Evolutionary conservation across 2,329 filamentous ascomycete species (phyloP).

Genomic region (Paracamarosporium sp.): DNA sequence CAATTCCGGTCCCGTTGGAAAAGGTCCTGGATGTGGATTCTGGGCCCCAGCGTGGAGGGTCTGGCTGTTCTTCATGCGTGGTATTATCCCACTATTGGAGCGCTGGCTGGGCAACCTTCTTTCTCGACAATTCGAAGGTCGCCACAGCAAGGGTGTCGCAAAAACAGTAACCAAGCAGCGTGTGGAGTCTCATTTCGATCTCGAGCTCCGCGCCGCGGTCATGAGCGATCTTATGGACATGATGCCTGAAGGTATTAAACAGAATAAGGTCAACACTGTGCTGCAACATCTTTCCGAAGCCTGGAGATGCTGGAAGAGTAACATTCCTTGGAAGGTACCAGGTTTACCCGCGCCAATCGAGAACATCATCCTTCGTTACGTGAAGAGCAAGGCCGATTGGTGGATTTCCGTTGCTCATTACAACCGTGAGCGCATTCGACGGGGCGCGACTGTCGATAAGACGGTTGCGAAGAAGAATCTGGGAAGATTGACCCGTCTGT

Average conservation of each 20-base stretch:
- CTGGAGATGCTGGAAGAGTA: constrained; percentile 99
- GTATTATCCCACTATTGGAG: constrained; percentile 95
- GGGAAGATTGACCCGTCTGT: constrained; percentile 89
- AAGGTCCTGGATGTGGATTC: constrained; percentile 97
- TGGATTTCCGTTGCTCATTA: constrained; percentile 99
- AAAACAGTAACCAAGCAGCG: constrained; percentile 99
- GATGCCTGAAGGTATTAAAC: constrained; percentile 99
- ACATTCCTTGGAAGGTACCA: constrained; percentile 99
- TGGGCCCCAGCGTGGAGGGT: constrained; percentile 99
- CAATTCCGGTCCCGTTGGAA: constrained; percentile 95
- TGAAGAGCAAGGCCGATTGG: constrained; percentile 99
- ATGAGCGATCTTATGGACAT: constrained; percentile 99
- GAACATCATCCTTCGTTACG: constrained; percentile 97
- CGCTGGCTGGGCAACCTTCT: constrained; percentile 97
- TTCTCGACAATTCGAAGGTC: constrained; percentile 96
- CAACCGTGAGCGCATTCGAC: constrained; percentile 94
- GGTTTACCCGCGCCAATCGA: constrained; percentile 96
- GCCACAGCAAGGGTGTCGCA: constrained; percentile 97
- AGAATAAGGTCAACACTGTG: constrained; percentile 98
- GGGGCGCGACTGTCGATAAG: constrained; percentile 97
- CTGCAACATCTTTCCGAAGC: constrained; percentile 96
- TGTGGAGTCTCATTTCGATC: constrained; percentile 97
- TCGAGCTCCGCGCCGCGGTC: constrained; percentile 95
- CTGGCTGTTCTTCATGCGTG: constrained; percentile 99
- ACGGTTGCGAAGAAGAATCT: constrained; percentile 99